A percentile compares a stretch with the other conserved stretches of the same genome.
Conservation (phyloP, 306 rosid genomes). For the Senna siamea region DNA sequence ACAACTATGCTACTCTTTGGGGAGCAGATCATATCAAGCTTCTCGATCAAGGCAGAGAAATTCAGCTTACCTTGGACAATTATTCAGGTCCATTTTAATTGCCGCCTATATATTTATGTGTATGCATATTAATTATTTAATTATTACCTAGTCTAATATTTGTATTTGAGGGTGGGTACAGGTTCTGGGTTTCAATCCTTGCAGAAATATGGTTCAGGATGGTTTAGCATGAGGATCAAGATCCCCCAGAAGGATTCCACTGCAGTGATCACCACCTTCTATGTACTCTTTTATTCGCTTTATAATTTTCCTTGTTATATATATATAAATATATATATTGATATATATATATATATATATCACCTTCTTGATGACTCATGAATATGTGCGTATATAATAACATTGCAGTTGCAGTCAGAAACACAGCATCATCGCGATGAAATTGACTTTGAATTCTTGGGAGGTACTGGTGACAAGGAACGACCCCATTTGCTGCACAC, state of each 20-base stretch:
- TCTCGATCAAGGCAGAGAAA: constrained; percentile 28
- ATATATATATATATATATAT: no score
- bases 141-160: no score
- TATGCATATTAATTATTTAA: no score
- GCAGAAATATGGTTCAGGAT: constrained; percentile 23
- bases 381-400: neutral
- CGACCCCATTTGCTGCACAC: constrained; percentile 15
- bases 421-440: constrained; percentile 12
- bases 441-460: constrained; percentile 22
- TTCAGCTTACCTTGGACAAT: constrained; percentile 33
- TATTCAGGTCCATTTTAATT: constrained; percentile 27
- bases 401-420: constrained; percentile 28
- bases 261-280: constrained; percentile 34
- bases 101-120: neutral
- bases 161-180: neutral
- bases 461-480: neutral
- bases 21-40: constrained; percentile 9
- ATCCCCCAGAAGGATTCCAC: constrained; percentile 13
- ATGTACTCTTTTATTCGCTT: constrained; percentile 1
- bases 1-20: constrained; percentile 30
- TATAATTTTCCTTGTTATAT: neutral
- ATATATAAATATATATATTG: neutral
- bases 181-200: constrained; percentile 29
- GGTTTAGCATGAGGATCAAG: constrained; percentile 32
- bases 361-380: no score